Evolutionary conservation across 495 filamentous ascomycete species (phyloP).

Genomic region (Lophium mytilinum): DNA sequence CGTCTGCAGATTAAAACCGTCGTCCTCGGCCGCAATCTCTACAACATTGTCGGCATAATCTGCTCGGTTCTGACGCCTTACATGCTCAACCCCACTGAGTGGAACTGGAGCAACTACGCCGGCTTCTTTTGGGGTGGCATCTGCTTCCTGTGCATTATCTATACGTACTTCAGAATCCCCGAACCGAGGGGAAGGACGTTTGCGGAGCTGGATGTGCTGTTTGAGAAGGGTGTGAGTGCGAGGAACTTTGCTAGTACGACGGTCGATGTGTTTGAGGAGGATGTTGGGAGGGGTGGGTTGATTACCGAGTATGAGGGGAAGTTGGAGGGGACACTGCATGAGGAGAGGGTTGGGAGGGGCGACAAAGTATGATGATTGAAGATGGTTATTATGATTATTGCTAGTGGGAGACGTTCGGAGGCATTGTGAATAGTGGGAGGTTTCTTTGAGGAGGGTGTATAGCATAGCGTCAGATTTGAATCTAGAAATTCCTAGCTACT

Average conservation of each 20-base stretch:
- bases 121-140: constrained; percentile 52
- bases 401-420: no score
- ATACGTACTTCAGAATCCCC: constrained; percentile 33
- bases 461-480: no score
- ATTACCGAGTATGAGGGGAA: constrained; percentile 22
- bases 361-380: no score
- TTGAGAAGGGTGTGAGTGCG: constrained; percentile 30
- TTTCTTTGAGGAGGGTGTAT: no score
- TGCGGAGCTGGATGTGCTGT: constrained; percentile 34
- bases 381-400: no score
- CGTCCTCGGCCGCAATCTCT: constrained; percentile 48
- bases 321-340: neutral
- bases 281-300: constrained; percentile 13
- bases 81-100: constrained; percentile 43
- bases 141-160: constrained; percentile 39
- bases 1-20: constrained; percentile 48
- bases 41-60: constrained; percentile 42
- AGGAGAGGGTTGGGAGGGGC: no score
- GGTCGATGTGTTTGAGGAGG: constrained; percentile 32
- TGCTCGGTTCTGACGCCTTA: constrained; percentile 41
- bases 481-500: no score
- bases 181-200: constrained; percentile 31
- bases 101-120: constrained; percentile 45
- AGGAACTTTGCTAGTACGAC: constrained; percentile 31
- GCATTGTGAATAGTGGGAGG: no score